phyloP scores from a whole-genome alignment of 106 monocot species.

The Dioscorea dumetorum region DNA sequence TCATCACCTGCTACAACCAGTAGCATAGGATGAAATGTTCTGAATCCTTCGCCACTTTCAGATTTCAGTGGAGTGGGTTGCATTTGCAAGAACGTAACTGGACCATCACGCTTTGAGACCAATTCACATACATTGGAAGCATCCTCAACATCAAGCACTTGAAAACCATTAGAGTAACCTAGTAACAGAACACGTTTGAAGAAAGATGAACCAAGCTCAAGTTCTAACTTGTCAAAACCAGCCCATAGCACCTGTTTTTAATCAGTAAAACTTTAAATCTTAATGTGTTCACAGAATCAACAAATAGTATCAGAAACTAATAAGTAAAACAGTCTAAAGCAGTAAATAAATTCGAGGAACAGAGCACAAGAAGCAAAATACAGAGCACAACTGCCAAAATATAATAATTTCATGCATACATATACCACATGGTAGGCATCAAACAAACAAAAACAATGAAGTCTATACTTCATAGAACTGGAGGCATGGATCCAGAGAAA shows the following conservation, averaged over 20 bases:
- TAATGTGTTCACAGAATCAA: neutral
- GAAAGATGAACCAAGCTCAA: slow-evolving; percentile 54
- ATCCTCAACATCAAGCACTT: slow-evolving; percentile 97
- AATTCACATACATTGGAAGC: slow-evolving; percentile 88
- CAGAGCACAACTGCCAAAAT: neutral
- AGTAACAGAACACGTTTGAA: slow-evolving; percentile 80
- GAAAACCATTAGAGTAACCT: slow-evolving; percentile 92
- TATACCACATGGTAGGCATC: neutral
- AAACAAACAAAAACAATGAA: neutral
- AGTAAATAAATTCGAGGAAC: no score
- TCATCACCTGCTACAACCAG: slow-evolving; percentile 93
- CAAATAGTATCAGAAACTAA: neutral
- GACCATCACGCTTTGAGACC: slow-evolving; percentile 91
- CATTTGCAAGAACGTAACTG: slow-evolving; percentile 92
- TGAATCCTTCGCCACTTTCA: slow-evolving; percentile 60
- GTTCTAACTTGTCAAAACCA: slow-evolving; percentile 88
- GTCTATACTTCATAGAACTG: no score
- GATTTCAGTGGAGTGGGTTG: slow-evolving; percentile 60
- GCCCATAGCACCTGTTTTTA: slow-evolving; percentile 78
- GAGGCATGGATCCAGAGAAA: no score
- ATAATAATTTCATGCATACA: neutral
- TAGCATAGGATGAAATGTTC: slow-evolving; percentile 78
- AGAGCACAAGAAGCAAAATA: neutral
- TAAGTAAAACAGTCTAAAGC: neutral
- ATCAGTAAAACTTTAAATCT: neutral